These are phyloP conservation scores for Penicillium turbatum DNA, from an alignment of 495 filamentous ascomycete species.

Conservation along the genomic window DNA sequence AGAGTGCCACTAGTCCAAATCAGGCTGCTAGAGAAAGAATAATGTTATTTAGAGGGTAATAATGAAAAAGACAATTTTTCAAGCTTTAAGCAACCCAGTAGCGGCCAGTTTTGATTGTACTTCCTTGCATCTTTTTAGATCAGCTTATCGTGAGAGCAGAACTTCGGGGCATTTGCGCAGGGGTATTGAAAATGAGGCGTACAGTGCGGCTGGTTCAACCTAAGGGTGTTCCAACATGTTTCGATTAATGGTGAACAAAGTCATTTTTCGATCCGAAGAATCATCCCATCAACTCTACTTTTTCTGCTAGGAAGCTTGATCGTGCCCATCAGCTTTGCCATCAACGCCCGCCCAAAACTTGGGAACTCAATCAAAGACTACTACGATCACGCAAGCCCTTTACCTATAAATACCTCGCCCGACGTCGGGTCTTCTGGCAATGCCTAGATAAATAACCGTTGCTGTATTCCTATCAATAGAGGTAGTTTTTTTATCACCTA, in stretches of 20 bases:
- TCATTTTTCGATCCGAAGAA: constrained; percentile 1
- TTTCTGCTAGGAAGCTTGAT: constrained; percentile 5
- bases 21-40: too few species aligned
- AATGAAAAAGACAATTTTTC: background rate
- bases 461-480: background rate
- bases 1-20: too few species aligned
- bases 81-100: background rate
- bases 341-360: background rate
- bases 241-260: constrained; percentile 4
- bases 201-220: background rate
- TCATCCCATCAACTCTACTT: background rate
- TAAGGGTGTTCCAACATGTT: constrained; percentile 4
- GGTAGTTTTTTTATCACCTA: background rate
- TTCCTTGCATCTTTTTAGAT: background rate
- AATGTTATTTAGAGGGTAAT: too few species aligned
- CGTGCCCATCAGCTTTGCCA: constrained; percentile 6
- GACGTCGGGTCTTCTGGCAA: background rate
- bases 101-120: background rate
- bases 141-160: constrained; percentile 1
- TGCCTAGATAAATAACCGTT: background rate
- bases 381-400: background rate
- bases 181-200: constrained; percentile 4
- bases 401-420: background rate
- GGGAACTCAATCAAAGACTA: background rate
- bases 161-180: background rate